Evolutionary conservation across 148 eudicot genomes (phyloP), one percentile per base, ranked within the genome.

Genomic region (Cornus controversa): DNA sequence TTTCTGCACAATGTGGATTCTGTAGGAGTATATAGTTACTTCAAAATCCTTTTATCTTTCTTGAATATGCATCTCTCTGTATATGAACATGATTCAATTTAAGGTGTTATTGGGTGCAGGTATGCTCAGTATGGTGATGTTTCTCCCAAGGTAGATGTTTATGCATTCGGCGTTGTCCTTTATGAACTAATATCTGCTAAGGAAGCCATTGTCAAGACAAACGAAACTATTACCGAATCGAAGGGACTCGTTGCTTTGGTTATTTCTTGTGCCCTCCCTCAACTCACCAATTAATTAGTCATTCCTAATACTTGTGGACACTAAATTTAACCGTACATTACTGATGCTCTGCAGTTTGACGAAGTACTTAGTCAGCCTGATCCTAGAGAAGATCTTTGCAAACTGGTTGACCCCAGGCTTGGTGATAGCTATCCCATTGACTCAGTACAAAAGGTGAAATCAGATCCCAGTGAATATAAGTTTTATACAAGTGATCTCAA

Each of bases 161-260:
- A 84, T 76, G 95, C 96, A 62, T 93, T 93, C 76, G 98, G 98
- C 20, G 94, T 91, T 65, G 94, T 93, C 63, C 92, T 93, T 62
- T 93, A 65, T 75, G 91, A 93, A 74, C 84, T 93, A 57, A 91
- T 93, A 74, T 93, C 96, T 53, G 96, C 90, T n/a, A 88, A 89
- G 84, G 82, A 84, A 82, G 92, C 98, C 47, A 84, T 93, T 29
- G 75, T 93, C 69, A 86, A 79, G 90, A 78, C 80, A 34, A 81
- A 67, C 75, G 86, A 79, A 50, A 71, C 71, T 28, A 53, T 65
- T 26, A 57, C 72, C 68, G 91, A 88, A 84, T 82, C 89, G 22
- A 85, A 45, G 75, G 89, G 86, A 73, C 92, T 93, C 37, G 89
- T 84, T 75, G 86, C 89, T 78, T 75, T 91, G 95, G 97, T 93